Evolutionary conservation across 73 alveolate species (phyloP), one percentile per base, ranked within the genome.

Genomic region (Loxodes magnus): DNA sequence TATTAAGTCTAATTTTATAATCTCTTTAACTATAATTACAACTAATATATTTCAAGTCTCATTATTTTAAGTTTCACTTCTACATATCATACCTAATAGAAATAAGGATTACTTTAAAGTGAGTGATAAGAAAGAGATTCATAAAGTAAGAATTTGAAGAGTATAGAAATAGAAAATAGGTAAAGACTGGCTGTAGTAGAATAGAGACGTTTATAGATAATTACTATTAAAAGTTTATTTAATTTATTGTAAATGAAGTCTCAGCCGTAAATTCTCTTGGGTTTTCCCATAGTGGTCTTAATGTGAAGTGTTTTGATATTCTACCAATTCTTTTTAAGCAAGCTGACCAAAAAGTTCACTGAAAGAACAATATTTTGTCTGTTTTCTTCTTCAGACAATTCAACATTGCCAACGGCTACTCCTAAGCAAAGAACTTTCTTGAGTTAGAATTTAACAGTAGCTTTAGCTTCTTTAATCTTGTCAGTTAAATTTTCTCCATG

Each of bases 241-340:
- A n/a, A n/a, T 6, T 35, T 34, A 20, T 3, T 20, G 31, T 48
- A 4, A 14, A 4, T 3, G 24, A 43, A 12, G 2, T 24, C 60
- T 82, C 78, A 77, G 35, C 84, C 87, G 68, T 46, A 67, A 70
- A 86, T 80, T 64, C 77, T 86, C 72, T 61, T 69, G 37, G 99
- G 94, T 64, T 88, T 80, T 28, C 97, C 97, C 99, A 92, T 92
- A 79, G 99, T 84, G 39, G 97, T 92, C 95, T 87, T 92, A 52
- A 92, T 83, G 70, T 83, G 82, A 65, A 88, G 89, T 35, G 93
- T 63, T 74, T 87, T 89, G 74, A 92, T 71, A 76, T 92, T 92
- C 70, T 81, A 70, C 97, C 96, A 88, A 63, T 96, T 96, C 84
- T 88, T 92, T 87, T 92, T 92, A 68, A 92, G 84, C 69, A 92